phyloP scores from a whole-genome alignment of 2,329 filamentous ascomycete genomes.

The Colletotrichum sp. region DNA sequence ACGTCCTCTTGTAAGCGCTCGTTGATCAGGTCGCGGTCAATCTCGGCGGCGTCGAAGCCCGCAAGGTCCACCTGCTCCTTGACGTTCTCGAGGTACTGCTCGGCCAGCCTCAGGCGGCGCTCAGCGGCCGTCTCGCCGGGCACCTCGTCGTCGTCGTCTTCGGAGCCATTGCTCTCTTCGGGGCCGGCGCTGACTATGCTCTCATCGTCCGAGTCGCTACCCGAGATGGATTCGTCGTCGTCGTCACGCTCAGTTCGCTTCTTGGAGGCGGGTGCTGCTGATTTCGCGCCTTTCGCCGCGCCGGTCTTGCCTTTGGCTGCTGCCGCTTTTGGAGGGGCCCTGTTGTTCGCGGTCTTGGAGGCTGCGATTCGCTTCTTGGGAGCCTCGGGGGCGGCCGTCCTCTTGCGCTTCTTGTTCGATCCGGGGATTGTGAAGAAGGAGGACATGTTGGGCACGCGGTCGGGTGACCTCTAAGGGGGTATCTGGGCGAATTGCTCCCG shows the following conservation, averaged over 20 bases:
- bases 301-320: conserved; percentile 23
- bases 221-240: conserved; percentile 76
- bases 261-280: conserved; percentile 39
- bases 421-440: conserved; percentile 94
- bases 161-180: conserved; percentile 52
- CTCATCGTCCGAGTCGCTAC: conserved; percentile 76
- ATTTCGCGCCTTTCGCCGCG: conserved; percentile 25
- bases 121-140: conserved; percentile 90
- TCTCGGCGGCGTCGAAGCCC: conserved; percentile 92
- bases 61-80: conserved; percentile 81
- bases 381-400: conserved; percentile 57
- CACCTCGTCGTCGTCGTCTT: conserved; percentile 58
- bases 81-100: conserved; percentile 92
- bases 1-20: conserved; percentile 91
- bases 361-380: conserved; percentile 66
- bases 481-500: conserved; percentile 25
- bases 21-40: conserved; percentile 91
- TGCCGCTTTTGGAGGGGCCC: conserved; percentile 46
- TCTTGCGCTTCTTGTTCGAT: conserved; percentile 90
- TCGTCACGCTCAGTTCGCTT: conserved; percentile 56
- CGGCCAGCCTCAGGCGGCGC: conserved; percentile 83
- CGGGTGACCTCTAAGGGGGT: conserved; percentile 6
- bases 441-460: conserved; percentile 67
- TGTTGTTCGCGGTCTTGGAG: conserved; percentile 42
- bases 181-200: conserved; percentile 48